Base-by-base conservation (phyloP, 371 early-diverging fungal species). In the Phascolomyces articulosus region DNA sequence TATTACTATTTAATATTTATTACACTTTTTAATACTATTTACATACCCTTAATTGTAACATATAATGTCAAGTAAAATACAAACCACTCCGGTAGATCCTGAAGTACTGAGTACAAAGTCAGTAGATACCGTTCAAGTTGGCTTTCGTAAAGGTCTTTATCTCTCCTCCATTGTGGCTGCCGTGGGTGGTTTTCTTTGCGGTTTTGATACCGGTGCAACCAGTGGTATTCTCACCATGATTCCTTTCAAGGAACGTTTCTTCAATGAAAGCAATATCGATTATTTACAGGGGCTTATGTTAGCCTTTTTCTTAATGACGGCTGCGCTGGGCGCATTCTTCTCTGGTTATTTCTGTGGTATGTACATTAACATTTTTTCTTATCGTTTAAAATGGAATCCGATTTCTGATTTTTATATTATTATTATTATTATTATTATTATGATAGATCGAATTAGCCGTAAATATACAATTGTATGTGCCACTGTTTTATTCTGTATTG, bases 281-380 rank as follows among this genome's bases (percentile, higher is more conserved):
- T 72, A 72, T 58, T 56, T 72, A 18, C 66, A 72, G 55, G 73
- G 73, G n/a, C 47, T 72, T 1, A 49, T 79, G 24, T 68, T 79
- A 10, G 78, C 83, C 10, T 71, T 79, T 49, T 78, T 78, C 61
- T 40, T 82, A 16, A 64, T 79, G 53, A 79, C 83, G 13, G 79
- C 78, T 9, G 75, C 79, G n/a, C 58, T 82, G 23, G 83, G 77
- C 48, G 74, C 74, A 24, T 64, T 82, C n/a, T 34, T 65, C 24
- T 77, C 83, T 58, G 80, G 79, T 23, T 67, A 61, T 58, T 34
- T 79, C 28, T 79, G 78, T 63, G 83, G 80, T 79, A 66, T 48
- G 56, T 62, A 48, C 55, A 27, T 34, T 49, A n/a, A n/a, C n/a
- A n/a, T n/a, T n/a, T n/a, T n/a, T 31, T 6, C 34, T 11, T 6